phyloP scores from a whole-genome alignment of 2,329 filamentous ascomycete genomes.

The Zasmidium cellare region DNA sequence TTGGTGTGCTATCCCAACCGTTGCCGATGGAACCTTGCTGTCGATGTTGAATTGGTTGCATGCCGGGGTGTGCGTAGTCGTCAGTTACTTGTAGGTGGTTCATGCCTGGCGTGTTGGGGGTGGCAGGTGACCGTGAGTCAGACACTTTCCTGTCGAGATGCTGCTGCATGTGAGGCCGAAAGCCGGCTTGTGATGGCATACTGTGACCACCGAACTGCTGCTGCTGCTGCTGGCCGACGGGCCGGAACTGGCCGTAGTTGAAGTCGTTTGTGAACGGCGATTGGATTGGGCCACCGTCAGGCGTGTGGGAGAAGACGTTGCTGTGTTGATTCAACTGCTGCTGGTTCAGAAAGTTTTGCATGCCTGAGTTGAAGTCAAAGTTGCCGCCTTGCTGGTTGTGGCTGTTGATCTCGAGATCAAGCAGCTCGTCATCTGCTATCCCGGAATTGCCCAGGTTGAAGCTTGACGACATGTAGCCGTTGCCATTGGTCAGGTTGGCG shows the following conservation, averaged over 20 bases:
- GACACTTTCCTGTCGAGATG: constrained; percentile 63
- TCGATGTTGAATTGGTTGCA: constrained; percentile 53
- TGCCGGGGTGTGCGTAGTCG: constrained; percentile 40
- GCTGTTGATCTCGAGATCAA: constrained; percentile 61
- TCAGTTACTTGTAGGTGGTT: constrained; percentile 70
- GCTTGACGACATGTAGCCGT: constrained; percentile 51
- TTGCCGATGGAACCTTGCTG: constrained; percentile 57
- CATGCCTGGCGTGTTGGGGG: constrained; percentile 79
- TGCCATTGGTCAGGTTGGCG: constrained; percentile 74
- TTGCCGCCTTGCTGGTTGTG: constrained; percentile 32
- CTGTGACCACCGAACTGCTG: constrained; percentile 41
- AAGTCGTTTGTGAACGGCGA: constrained; percentile 81
- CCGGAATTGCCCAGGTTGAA: constrained; percentile 77
- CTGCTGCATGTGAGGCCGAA: constrained; percentile 35
- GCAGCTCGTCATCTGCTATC: constrained; percentile 84
- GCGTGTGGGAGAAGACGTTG: constrained; percentile 80
- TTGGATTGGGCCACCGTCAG: constrained; percentile 87
- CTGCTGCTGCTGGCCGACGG: constrained; percentile 53
- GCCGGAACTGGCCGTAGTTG: constrained; percentile 73
- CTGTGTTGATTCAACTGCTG: constrained; percentile 60
- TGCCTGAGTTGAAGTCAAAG: constrained; percentile 46
- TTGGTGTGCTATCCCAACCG: constrained; percentile 84
- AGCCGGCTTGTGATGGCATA: constrained; percentile 32
- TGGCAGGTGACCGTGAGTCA: constrained; percentile 75
- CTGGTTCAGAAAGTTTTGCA: constrained; percentile 51